A percentile compares a stretch with the other conserved stretches of the same genome.
Conservation (phyloP, 306 rosid genomes). For the Trichosanthes truncata region DNA sequence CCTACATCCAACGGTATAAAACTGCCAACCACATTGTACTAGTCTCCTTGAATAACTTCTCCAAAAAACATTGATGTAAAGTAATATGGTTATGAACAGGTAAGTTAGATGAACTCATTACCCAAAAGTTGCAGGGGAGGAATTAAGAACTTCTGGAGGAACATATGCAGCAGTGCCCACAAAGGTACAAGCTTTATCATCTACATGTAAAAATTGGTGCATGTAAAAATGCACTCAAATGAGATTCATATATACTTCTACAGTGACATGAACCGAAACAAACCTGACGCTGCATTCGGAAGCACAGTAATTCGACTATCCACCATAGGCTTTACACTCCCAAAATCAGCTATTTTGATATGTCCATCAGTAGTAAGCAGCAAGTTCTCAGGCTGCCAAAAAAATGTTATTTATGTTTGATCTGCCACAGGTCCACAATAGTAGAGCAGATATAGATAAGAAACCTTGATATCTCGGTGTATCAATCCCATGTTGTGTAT, state of each 20-base stretch:
- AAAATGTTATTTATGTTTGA: constrained; percentile 17
- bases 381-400: constrained; percentile 94
- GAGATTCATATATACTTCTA: constrained; percentile 7
- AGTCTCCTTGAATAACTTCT: not conserved
- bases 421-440: constrained; percentile 12
- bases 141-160: constrained; percentile 99
- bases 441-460: constrained; percentile 16
- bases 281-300: constrained; percentile 99
- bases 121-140: constrained; percentile 99
- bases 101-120: constrained; percentile 17
- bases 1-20: not conserved
- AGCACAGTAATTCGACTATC: constrained; percentile 89
- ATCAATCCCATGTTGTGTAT: constrained; percentile 91
- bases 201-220: constrained; percentile 25
- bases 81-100: not conserved
- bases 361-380: constrained; percentile 85
- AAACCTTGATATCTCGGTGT: constrained; percentile 97
- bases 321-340: constrained; percentile 97
- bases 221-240: constrained; percentile 14
- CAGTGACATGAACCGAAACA: constrained; percentile 12
- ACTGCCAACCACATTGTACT: not conserved
- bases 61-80: not conserved
- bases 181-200: constrained; percentile 97
- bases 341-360: constrained; percentile 95
- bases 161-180: constrained; percentile 99